phyloP scores from a whole-genome alignment of 1,284 basidiomycete species.

The Cryptococcus sp. region DNA sequence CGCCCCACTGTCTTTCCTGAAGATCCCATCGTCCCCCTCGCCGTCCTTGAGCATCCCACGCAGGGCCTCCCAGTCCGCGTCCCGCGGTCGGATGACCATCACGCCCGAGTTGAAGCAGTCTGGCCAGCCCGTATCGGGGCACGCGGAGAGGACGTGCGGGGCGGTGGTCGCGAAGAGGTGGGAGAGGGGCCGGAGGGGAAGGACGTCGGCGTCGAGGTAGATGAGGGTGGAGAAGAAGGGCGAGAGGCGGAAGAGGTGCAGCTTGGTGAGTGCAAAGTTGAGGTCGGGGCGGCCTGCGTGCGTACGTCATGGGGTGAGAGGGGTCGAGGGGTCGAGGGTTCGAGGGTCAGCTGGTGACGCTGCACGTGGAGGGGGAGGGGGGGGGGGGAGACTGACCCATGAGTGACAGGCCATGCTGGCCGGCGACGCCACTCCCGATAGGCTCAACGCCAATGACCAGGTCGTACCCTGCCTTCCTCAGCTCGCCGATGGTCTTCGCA shows the following conservation, averaged over 20 bases:
- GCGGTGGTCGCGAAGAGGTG: constrained; percentile 70
- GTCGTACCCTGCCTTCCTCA: constrained; percentile 72
- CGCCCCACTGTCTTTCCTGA: constrained; percentile 5
- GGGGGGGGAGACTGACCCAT: constrained; percentile 66
- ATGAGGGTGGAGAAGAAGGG: constrained; percentile 78
- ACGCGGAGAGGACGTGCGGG: constrained; percentile 63
- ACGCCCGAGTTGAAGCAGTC: constrained; percentile 98
- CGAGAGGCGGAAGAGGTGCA: constrained; percentile 87
- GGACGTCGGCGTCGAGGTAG: constrained; percentile 93
- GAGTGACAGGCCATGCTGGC: constrained; percentile 63
- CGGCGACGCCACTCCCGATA: constrained; percentile 59
- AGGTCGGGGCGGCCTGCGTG: constrained; percentile 83
- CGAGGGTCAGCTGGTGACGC: not conserved
- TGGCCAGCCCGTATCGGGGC: constrained; percentile 96
- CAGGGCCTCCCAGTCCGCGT: constrained; percentile 75
- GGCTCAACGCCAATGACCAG: constrained; percentile 86
- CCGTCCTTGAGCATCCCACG: constrained; percentile 54
- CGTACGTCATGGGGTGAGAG: too few relatives aligned
- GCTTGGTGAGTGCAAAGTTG: constrained; percentile 85
- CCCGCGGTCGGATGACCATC: constrained; percentile 76
- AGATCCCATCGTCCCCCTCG: constrained; percentile 54
- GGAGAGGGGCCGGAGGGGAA: constrained; percentile 79
- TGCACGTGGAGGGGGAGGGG: not conserved
- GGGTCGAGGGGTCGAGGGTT: too few relatives aligned
- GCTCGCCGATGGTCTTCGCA: constrained; percentile 74